phyloP scores from a whole-genome alignment of 2,329 filamentous ascomycete genomes.

The Anisogramma anomala region DNA sequence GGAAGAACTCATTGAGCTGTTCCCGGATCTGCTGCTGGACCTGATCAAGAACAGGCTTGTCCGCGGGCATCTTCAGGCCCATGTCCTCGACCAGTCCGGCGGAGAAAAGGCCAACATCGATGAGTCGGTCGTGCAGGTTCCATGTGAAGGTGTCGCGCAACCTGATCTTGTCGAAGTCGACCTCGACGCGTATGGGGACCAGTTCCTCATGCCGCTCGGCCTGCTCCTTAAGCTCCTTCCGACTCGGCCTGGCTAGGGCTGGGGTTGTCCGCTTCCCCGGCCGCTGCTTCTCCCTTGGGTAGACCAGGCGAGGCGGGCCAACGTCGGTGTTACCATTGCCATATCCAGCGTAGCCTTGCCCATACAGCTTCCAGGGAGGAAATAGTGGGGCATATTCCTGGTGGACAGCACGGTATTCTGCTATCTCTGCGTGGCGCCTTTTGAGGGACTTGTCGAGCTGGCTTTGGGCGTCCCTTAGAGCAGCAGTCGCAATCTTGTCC shows the following conservation, averaged over 20 bases:
- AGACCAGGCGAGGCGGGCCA: conserved; percentile 59
- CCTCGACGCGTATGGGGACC: conserved; percentile 80
- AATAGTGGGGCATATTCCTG: conserved; percentile 44
- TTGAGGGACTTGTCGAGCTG: conserved; percentile 46
- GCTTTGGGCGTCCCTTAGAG: conserved; percentile 38
- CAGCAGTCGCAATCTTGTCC: conserved; percentile 43
- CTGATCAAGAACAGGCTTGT: conserved; percentile 50
- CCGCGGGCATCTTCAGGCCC: conserved; percentile 60
- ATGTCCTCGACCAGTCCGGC: conserved; percentile 87
- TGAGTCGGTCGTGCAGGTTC: conserved; percentile 87
- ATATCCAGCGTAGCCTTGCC: conserved; percentile 73
- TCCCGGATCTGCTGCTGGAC: conserved; percentile 64
- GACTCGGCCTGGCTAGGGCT: conserved; percentile 54
- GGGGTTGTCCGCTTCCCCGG: conserved; percentile 67
- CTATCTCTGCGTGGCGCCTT: conserved; percentile 54
- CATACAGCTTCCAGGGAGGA: conserved; percentile 48
- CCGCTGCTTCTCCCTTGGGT: conserved; percentile 64
- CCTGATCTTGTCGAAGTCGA: conserved; percentile 92
- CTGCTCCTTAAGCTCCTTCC: conserved; percentile 73
- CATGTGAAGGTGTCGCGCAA: conserved; percentile 96
- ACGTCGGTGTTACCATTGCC: conserved; percentile 76
- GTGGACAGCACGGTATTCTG: conserved; percentile 55
- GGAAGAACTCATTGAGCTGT: conserved; percentile 86
- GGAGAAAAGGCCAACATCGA: conserved; percentile 71
- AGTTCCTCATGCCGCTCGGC: conserved; percentile 86